Conservation (phyloP, 129 eudicot genomes). For the Tagetes patula region DNA sequence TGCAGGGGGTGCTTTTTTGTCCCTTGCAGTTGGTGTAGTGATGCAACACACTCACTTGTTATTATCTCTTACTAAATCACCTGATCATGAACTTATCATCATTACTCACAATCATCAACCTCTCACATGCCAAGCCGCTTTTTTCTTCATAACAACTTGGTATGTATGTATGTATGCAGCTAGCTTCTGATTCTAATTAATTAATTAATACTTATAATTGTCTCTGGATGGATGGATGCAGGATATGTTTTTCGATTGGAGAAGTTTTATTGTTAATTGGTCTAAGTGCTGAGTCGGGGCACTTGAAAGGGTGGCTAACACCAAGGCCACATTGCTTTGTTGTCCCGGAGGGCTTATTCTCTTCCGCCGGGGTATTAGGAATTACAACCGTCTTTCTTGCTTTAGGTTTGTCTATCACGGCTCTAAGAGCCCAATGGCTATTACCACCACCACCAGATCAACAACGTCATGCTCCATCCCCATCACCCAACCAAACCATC, state of each 20-base stretch:
- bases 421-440: constrained; percentile 54
- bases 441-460: constrained; percentile 45
- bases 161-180: constrained; percentile 22
- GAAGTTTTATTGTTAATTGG: constrained; percentile 76
- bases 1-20: constrained; percentile 63
- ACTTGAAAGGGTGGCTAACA: constrained; percentile 59
- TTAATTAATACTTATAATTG: no score
- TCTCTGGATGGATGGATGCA: constrained; percentile 6
- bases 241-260: constrained; percentile 72
- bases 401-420: constrained; percentile 65
- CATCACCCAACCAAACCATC: constrained; percentile 42
- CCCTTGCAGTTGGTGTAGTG: constrained; percentile 65
- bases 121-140: constrained; percentile 84
- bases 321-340: constrained; percentile 57
- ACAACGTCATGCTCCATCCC: constrained; percentile 47
- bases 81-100: constrained; percentile 40
- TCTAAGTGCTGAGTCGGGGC: constrained; percentile 83
- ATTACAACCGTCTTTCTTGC: constrained; percentile 72
- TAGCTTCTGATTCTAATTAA: no score
- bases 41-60: constrained; percentile 63
- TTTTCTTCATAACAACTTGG: constrained; percentile 91
- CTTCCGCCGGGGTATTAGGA: constrained; percentile 85
- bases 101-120: constrained; percentile 49
- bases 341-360: constrained; percentile 61
- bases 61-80: constrained; percentile 55